Conservation (phyloP, 225 moss, liverwort and hornwort species). For the Antitrichia curtipendula region DNA sequence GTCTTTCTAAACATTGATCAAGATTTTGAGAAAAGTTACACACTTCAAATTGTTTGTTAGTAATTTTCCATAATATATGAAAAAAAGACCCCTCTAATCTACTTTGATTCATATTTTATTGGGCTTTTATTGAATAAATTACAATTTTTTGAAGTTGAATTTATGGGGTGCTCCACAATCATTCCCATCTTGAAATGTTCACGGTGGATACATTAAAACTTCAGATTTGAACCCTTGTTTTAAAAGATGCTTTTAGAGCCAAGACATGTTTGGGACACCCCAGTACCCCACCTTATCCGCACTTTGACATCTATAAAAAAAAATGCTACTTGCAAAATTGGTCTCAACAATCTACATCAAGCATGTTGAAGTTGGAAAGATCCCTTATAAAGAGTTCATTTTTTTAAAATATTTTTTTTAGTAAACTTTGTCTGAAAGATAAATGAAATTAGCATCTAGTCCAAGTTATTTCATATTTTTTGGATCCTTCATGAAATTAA, state of each 20-base stretch:
- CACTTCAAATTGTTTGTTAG: fast-evolving
- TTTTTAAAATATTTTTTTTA: too few relatives aligned
- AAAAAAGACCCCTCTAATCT: fast-evolving
- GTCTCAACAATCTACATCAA: not conserved
- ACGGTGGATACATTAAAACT: not conserved
- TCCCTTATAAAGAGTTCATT: not conserved
- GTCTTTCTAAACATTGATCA: too few relatives aligned
- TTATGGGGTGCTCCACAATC: fast-evolving
- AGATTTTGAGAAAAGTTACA: too few relatives aligned
- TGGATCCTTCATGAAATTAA: not conserved
- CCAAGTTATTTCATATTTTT: not conserved
- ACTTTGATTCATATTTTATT: too few relatives aligned
- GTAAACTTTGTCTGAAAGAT: not conserved
- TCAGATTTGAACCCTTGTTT: not conserved
- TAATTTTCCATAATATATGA: too few relatives aligned
- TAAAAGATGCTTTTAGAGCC: not conserved
- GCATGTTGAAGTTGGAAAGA: not conserved
- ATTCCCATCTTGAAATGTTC: not conserved
- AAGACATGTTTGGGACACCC: fast-evolving
- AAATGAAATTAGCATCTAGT: not conserved
- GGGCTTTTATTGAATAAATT: not conserved
- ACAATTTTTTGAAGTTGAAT: too few relatives aligned
- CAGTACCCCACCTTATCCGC: fast-evolving
- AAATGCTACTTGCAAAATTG: not conserved
- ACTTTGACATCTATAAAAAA: too few relatives aligned